Evolutionary conservation across 257 asterid genomes (phyloP).

Genomic region (Nicotiana otophora): DNA sequence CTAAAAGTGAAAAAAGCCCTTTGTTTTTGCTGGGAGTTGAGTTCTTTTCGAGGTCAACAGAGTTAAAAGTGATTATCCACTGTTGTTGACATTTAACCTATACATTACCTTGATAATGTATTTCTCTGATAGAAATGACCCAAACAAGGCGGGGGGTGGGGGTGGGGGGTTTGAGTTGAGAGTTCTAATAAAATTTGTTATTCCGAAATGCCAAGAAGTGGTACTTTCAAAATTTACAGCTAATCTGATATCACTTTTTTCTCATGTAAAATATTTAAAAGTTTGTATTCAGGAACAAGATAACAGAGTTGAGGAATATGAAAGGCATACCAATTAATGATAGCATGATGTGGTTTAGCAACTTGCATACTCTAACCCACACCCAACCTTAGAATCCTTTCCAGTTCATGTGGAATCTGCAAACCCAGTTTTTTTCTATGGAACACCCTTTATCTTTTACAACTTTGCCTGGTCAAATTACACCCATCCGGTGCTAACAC

Average conservation of each 20-base stretch:
- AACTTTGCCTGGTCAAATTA: neutral
- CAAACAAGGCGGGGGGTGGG: neutral
- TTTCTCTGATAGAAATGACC: neutral
- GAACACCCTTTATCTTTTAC: neutral
- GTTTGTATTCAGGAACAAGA: neutral
- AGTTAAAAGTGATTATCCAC: neutral
- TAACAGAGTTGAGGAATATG: conserved; percentile 3
- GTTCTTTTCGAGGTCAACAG: conserved; percentile 2
- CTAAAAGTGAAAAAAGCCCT: too few relatives aligned
- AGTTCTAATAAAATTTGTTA: too few relatives aligned
- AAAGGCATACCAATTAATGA: neutral
- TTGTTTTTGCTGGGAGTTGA: neutral
- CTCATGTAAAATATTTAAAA: neutral
- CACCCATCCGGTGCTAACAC: neutral
- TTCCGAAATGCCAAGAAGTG: too few relatives aligned
- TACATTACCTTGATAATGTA: neutral
- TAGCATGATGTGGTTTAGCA: neutral
- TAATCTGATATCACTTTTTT: neutral
- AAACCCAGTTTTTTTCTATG: neutral
- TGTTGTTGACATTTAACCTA: neutral
- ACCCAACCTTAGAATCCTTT: neutral
- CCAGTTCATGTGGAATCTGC: neutral
- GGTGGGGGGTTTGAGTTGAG: neutral
- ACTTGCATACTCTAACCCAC: neutral
- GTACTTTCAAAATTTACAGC: too few relatives aligned